Evolutionary conservation across 139 green algal species (phyloP).

Genomic region (Eudorina sp.): DNA sequence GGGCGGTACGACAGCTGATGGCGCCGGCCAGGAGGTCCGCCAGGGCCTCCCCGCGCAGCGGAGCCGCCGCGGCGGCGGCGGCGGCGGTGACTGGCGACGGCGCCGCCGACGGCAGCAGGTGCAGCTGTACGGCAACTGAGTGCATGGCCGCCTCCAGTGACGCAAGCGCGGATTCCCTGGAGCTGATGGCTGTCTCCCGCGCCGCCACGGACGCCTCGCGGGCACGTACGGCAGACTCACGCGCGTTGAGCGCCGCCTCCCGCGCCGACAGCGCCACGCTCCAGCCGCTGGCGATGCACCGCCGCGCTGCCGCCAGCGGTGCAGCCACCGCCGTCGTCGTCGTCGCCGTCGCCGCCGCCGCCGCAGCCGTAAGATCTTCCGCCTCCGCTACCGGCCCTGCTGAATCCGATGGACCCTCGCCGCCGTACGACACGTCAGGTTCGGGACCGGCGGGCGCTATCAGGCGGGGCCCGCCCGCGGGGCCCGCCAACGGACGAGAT

Average conservation of each 20-base stretch:
- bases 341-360: not conserved
- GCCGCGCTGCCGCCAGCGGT: not conserved
- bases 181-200: constrained; percentile 9
- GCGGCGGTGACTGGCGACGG: no score
- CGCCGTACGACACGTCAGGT: no score
- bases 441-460: no score
- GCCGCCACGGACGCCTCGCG: constrained; percentile 1
- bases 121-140: not conserved
- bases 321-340: not conserved
- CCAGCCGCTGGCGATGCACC: not conserved
- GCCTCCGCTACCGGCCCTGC: no score
- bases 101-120: not conserved
- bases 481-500: no score
- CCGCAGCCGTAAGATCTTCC: no score
- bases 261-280: not conserved
- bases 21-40: no score
- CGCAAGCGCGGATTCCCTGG: constrained; percentile 2
- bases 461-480: no score
- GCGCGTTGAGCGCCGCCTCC: constrained; percentile 5
- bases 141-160: constrained; percentile 8
- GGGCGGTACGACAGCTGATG: no score
- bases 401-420: no score
- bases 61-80: no score
- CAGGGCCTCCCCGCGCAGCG: no score
- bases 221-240: not conserved